Evolutionary conservation across 2,329 filamentous ascomycete genomes (phyloP), one percentile per base, ranked within the genome.

Genomic region (Trichoderma simmonsii): DNA sequence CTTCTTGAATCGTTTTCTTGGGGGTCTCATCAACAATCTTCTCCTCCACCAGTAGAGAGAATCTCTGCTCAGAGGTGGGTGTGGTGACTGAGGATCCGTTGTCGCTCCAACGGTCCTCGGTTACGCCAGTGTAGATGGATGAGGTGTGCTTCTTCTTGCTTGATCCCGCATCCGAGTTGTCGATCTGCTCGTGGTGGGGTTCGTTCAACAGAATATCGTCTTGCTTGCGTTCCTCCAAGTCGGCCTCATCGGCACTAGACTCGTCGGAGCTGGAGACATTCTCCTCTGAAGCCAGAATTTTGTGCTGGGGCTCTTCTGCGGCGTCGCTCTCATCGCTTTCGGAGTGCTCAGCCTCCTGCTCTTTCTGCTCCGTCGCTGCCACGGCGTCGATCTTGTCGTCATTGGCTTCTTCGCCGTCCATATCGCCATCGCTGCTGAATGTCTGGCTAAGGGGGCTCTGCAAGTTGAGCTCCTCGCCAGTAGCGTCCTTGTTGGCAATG

Each of bases 401-500:
- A 26, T n/a, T 39, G 24, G 59, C 68, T 65, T 76, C 75, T 9
- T 70, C 70, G 21, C 74, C 62, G 6, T 77, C 75, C 36, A 69
- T 64, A 48, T 78, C 56, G 30, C 81, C 80, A 6, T 77, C 74
- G 32, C 81, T 80, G 63, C 75, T 78, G 71, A 88, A 89, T 0
- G 86, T 84, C 70, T 85, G 83, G 70, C 85, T 82, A 6, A 87
- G 78, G 15, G 88, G 87, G 76, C 86, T 89, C 75, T 80, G 79
- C 78, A 80, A 73, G 75, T 80, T 77, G 3, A 93, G 80, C 83
- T 95, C 80, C 82, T 90, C 77, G 86, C 92, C 84, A 81, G 92
- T 82, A 34, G 82, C 81, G 80, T 87, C 79, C 78, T 83, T 86
- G 75, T 84, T 85, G 51, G 24, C 32, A 3, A 82, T 83, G 56